Conservation (phyloP, 2,329 filamentous ascomycete species). For the Arthrobotrys pseudoclavata region DNA sequence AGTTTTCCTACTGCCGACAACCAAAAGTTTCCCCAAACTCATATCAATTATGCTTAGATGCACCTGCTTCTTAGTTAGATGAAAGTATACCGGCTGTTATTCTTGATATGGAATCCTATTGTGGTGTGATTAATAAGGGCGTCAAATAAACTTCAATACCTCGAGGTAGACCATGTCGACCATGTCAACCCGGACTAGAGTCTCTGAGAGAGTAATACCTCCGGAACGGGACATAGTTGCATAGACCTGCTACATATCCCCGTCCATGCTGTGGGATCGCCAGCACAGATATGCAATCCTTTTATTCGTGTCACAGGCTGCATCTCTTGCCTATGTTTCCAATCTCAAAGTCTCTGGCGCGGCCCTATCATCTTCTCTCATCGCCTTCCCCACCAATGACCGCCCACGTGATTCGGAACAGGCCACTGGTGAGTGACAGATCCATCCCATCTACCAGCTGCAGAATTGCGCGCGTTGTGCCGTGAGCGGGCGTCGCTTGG, state of each 20-base stretch:
- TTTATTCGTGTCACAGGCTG: conserved; percentile 4
- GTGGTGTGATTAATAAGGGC: not conserved
- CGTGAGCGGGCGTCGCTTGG: conserved; percentile 29
- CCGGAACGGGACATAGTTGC: not conserved
- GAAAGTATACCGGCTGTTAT: not conserved
- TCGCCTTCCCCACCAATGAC: not conserved
- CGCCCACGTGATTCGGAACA: conserved; percentile 10
- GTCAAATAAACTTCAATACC: not conserved
- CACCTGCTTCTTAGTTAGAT: not conserved
- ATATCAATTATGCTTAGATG: not conserved
- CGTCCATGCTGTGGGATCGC: not conserved
- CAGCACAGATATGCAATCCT: conserved; percentile 1
- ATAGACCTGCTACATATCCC: conserved; percentile 4
- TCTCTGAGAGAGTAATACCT: conserved; percentile 11
- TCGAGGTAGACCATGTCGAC: not conserved
- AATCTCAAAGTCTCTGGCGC: not conserved
- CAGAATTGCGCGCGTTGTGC: conserved; percentile 44
- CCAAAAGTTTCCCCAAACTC: not conserved
- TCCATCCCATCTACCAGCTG: conserved; percentile 27
- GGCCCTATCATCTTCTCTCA: not conserved
- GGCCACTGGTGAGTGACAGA: not conserved
- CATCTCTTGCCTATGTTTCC: not conserved
- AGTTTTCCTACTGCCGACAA: not conserved
- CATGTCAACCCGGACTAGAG: not conserved
- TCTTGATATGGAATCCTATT: not conserved